Conservation (phyloP, 202 grass and related monocot species). For the Dendrocalamus latiflorus region DNA sequence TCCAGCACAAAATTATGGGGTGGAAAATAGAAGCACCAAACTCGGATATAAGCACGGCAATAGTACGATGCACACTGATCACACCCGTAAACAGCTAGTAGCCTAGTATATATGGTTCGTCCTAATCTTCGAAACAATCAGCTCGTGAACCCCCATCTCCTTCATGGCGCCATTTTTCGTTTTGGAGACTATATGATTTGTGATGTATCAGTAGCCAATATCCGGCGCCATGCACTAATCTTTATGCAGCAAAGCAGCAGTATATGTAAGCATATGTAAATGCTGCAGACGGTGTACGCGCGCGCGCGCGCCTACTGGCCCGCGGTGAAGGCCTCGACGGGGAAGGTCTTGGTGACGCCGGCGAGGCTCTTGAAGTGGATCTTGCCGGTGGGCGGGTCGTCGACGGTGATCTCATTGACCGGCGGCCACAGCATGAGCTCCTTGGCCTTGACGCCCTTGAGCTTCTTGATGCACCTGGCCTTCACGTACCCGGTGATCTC, state of each 20-base stretch:
- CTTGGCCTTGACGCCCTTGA: conserved; percentile 71
- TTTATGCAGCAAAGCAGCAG: neutral
- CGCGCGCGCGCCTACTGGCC: conserved; percentile 40
- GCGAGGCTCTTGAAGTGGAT: conserved; percentile 64
- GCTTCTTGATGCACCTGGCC: conserved; percentile 47
- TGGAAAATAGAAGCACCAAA: too few relatives aligned
- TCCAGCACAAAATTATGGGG: too few relatives aligned
- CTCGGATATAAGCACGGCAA: too few relatives aligned
- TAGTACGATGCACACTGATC: too few relatives aligned
- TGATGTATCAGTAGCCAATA: neutral
- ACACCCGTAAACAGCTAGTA: neutral
- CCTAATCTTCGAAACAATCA: neutral
- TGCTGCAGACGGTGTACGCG: conserved; percentile 1
- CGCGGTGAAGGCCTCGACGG: conserved; percentile 51
- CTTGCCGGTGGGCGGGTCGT: conserved; percentile 54
- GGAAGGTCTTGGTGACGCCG: conserved; percentile 81
- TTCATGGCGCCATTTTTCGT: neutral
- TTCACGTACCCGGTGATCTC: conserved; percentile 53
- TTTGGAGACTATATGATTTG: neutral
- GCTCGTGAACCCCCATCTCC: too few relatives aligned
- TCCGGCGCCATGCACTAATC: too few relatives aligned
- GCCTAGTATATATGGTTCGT: neutral
- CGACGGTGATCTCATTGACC: conserved; percentile 45
- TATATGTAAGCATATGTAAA: neutral
- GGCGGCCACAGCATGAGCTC: conserved; percentile 49